phyloP scores from a whole-genome alignment of 106 monocot genomes.

The Acanthochlamys bracteata region DNA sequence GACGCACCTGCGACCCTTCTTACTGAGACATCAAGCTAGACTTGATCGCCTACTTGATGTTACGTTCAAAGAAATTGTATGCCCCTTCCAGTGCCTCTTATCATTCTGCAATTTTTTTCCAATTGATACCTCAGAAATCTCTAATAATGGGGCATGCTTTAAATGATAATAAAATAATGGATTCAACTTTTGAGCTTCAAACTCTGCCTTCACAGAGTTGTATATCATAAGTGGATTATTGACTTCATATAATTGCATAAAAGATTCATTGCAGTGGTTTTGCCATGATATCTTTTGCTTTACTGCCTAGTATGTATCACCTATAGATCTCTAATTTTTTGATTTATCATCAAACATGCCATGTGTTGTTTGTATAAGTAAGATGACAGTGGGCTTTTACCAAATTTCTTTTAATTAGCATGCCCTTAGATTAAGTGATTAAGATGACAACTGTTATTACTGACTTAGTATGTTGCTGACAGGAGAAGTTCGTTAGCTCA shows the following conservation, averaged over 20 bases:
- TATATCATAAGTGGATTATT: neutral
- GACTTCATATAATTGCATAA: neutral
- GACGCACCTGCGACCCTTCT: slow-evolving; percentile 61
- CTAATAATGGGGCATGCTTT: neutral
- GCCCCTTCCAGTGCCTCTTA: slow-evolving; percentile 9
- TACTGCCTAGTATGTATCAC: too few species aligned
- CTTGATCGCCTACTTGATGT: slow-evolving; percentile 43
- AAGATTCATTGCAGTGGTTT: too few species aligned
- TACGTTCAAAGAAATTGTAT: slow-evolving; percentile 54
- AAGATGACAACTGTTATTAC: neutral
- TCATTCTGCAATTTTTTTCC: neutral
- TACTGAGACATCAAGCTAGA: slow-evolving; percentile 74
- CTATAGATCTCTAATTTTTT: too few species aligned
- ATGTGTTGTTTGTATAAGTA: too few species aligned
- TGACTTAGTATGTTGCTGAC: neutral
- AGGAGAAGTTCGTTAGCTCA: slow-evolving; percentile 42
- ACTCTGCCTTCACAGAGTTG: neutral
- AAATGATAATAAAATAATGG: neutral
- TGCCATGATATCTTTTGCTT: too few species aligned
- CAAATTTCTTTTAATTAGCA: neutral
- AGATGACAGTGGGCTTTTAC: too few species aligned
- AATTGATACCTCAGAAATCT: neutral
- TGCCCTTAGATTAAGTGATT: neutral
- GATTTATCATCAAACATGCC: too few species aligned
- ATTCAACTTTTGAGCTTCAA: neutral